Percentiles rank a stretch among this genome's conserved stretches.
phyloP scores from a whole-genome alignment of 2,329 filamentous ascomycete species.

The Penicillium digitatum region DNA sequence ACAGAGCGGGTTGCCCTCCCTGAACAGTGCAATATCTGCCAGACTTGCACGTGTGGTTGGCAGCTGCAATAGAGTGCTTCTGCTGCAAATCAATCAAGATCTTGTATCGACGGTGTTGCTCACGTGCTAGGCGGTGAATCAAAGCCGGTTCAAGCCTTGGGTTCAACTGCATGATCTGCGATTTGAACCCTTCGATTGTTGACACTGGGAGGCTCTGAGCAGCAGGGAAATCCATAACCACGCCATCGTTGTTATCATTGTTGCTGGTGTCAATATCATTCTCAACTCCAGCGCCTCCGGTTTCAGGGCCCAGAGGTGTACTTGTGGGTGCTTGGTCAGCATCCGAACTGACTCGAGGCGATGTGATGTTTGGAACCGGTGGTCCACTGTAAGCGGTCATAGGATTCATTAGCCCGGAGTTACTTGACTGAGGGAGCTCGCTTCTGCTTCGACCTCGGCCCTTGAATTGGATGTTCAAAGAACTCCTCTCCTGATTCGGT shows the following conservation, averaged over 20 bases:
- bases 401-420: constrained; percentile 49
- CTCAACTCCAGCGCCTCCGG: constrained; percentile 44
- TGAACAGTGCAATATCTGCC: constrained; percentile 60
- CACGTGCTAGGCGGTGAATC: constrained; percentile 75
- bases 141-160: constrained; percentile 66
- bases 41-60: constrained; percentile 56
- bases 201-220: constrained; percentile 66
- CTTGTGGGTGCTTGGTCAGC: constrained; percentile 15
- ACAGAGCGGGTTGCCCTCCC: constrained; percentile 61
- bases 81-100: constrained; percentile 65
- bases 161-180: constrained; percentile 69
- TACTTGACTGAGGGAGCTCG: constrained; percentile 48
- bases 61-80: constrained; percentile 57
- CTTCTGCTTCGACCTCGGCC: constrained; percentile 54
- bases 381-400: constrained; percentile 57
- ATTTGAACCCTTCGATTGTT: constrained; percentile 70
- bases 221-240: constrained; percentile 60
- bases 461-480: constrained; percentile 48
- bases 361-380: constrained; percentile 54
- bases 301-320: constrained; percentile 13
- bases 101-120: constrained; percentile 77
- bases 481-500: constrained; percentile 32
- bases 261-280: constrained; percentile 56
- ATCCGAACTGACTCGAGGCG: constrained; percentile 29
- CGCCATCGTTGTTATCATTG: constrained; percentile 59